These are phyloP conservation scores for Podospora anserina DNA, from an alignment of 495 filamentous ascomycete species.

Conservation along the genomic window DNA sequence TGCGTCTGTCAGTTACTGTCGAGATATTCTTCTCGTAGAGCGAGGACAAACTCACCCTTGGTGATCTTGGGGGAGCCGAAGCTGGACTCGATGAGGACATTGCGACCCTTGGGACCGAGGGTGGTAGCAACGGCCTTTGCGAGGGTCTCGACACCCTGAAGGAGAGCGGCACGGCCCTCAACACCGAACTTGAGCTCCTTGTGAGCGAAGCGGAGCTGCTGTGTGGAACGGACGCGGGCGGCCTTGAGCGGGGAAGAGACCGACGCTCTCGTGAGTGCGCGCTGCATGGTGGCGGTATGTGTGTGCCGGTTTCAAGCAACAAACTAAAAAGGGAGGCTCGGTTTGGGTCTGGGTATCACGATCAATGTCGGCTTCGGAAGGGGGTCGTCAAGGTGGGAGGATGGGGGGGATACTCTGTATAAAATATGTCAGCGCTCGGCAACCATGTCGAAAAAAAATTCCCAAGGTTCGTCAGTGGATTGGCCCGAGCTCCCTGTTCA, in stretches of 20 bases:
- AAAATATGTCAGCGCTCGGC: slow-evolving; percentile 18
- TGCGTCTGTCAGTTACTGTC: slow-evolving; percentile 13
- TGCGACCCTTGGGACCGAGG: slow-evolving; percentile 94
- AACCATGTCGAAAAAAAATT: slow-evolving; percentile 29
- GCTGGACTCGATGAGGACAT: slow-evolving; percentile 95
- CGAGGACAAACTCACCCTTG: slow-evolving; percentile 65
- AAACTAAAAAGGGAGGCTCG: slow-evolving; percentile 8
- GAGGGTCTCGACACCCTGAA: slow-evolving; percentile 93
- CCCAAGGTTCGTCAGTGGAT: slow-evolving; percentile 23
- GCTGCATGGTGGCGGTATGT: slow-evolving; percentile 40
- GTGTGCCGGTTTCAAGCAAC: slow-evolving; percentile 9
- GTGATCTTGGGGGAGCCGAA: slow-evolving; percentile 99
- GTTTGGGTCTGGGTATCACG: slow-evolving; percentile 21
- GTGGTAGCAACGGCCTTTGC: slow-evolving; percentile 96
- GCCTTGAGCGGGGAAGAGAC: slow-evolving; percentile 59
- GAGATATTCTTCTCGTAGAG: background rate
- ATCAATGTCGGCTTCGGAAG: slow-evolving; percentile 14
- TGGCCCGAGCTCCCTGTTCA: slow-evolving; percentile 34
- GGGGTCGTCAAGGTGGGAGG: slow-evolving; percentile 13
- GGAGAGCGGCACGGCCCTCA: slow-evolving; percentile 81
- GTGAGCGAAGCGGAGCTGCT: slow-evolving; percentile 89
- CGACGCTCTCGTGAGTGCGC: slow-evolving; percentile 56
- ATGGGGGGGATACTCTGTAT: slow-evolving; percentile 5
- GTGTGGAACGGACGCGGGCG: slow-evolving; percentile 60
- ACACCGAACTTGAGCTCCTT: slow-evolving; percentile 99